Evolutionary conservation across 768 basidiomycete genomes (phyloP).

Genomic region (Naematelia aurantialba): DNA sequence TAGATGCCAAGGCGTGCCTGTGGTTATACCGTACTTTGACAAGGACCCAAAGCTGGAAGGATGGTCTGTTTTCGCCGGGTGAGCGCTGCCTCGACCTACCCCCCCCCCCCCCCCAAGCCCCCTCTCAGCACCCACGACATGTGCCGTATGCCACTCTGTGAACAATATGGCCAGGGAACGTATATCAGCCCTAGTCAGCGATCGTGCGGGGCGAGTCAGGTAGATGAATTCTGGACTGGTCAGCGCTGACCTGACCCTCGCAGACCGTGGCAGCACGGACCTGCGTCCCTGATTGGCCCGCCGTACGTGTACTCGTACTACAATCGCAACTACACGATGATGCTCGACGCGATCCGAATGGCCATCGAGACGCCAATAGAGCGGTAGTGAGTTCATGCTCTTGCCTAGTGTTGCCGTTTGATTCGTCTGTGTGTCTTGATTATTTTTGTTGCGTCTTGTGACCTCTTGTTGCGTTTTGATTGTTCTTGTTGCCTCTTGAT

Average conservation of each 20-base stretch:
- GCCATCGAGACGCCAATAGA: constrained; percentile 39
- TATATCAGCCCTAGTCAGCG: no score
- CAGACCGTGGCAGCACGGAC: constrained; percentile 42
- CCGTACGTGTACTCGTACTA: constrained; percentile 48
- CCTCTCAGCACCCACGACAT: no score
- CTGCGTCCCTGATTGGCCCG: constrained; percentile 40
- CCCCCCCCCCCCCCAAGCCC: not conserved
- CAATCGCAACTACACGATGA: constrained; percentile 29
- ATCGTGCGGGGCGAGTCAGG: no score
- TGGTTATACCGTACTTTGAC: constrained; percentile 40
- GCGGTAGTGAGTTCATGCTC: constrained; percentile 35
- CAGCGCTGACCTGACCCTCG: constrained; percentile 4
- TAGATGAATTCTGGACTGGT: no score
- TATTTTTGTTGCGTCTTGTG: no score
- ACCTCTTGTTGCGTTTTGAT: no score
- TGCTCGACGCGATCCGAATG: constrained; percentile 28
- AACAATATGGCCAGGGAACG: no score
- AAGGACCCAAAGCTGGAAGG: constrained; percentile 26
- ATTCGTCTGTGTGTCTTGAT: no score
- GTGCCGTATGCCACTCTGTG: no score
- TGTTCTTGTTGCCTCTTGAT: no score
- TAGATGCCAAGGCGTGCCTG: constrained; percentile 48
- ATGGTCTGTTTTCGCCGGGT: constrained; percentile 38
- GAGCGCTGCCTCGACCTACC: constrained; percentile 10
- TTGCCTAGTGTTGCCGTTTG: no score